These are phyloP conservation scores for Lophiostoma macrostomum DNA, from an alignment of 495 filamentous ascomycete species.

Conservation along the genomic window DNA sequence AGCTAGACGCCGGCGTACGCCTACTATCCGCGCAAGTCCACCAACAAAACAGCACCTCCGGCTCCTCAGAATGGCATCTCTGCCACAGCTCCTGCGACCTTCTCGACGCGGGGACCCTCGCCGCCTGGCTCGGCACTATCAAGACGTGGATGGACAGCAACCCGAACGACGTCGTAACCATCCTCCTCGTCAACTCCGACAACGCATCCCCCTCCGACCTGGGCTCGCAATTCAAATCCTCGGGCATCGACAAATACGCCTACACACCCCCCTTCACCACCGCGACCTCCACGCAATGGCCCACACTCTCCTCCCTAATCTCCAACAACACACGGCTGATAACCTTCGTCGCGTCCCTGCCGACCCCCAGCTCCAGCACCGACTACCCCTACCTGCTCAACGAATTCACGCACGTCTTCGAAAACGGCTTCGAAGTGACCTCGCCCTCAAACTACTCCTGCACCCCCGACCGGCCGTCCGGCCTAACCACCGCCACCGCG, in stretches of 20 bases:
- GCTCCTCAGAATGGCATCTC: conserved; percentile 35
- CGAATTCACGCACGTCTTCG: conserved; percentile 44
- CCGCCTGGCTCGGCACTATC: conserved; percentile 37
- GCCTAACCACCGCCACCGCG: conserved; percentile 16
- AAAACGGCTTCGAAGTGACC: conserved; percentile 40
- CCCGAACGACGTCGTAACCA: conserved; percentile 42
- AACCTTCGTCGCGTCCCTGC: conserved; percentile 38
- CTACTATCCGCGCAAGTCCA: conserved; percentile 41
- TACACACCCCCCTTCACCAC: conserved; percentile 32
- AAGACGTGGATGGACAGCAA: conserved; percentile 41
- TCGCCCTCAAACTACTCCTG: conserved; percentile 36
- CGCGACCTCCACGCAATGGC: conserved; percentile 33
- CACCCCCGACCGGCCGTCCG: conserved; percentile 34
- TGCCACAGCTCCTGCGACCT: conserved; percentile 41
- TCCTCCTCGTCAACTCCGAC: conserved; percentile 42
- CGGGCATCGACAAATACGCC: conserved; percentile 36
- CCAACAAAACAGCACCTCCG: conserved; percentile 17
- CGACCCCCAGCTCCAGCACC: conserved; percentile 17
- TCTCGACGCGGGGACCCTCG: conserved; percentile 38
- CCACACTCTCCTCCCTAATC: conserved; percentile 40
- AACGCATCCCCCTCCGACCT: conserved; percentile 30
- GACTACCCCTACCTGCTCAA: conserved; percentile 41
- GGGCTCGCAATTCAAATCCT: conserved; percentile 32
- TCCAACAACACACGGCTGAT: conserved; percentile 38
- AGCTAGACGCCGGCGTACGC: conserved; percentile 41